phyloP scores from a whole-genome alignment of 257 asterid genomes.

The Leptodermis oblonga region DNA sequence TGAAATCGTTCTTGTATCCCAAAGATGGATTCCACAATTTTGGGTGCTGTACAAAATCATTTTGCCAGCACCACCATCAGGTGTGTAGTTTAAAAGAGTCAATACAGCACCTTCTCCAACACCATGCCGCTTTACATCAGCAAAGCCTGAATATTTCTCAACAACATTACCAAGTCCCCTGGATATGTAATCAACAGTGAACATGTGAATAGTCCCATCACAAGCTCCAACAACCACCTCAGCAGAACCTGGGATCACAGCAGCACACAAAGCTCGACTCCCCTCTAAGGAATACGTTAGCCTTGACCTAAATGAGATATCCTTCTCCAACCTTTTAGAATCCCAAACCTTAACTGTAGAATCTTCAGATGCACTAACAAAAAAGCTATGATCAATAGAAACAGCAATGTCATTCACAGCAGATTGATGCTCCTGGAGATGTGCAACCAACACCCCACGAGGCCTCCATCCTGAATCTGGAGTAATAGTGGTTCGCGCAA shows the following conservation, averaged over 20 bases:
- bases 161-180: slow-evolving; percentile 94
- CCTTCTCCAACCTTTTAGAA: slow-evolving; percentile 96
- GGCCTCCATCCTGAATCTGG: slow-evolving; percentile 99
- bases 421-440: slow-evolving; percentile 91
- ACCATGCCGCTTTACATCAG: slow-evolving; percentile 63
- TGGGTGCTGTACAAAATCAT: slow-evolving; percentile 84
- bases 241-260: slow-evolving; percentile 78
- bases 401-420: slow-evolving; percentile 91
- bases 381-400: slow-evolving; percentile 88
- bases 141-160: slow-evolving; percentile 90
- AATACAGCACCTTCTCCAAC: slow-evolving; percentile 83
- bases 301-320: slow-evolving; percentile 93
- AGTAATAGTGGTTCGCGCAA: slow-evolving; percentile 64
- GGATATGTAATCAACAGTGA: slow-evolving; percentile 86
- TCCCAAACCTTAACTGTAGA: slow-evolving; percentile 98
- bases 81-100: slow-evolving; percentile 76
- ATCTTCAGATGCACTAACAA: slow-evolving; percentile 98
- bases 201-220: slow-evolving; percentile 86
- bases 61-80: slow-evolving; percentile 64
- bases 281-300: slow-evolving; percentile 86
- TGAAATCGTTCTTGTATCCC: slow-evolving; percentile 77
- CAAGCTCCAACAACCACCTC: slow-evolving; percentile 90
- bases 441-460: slow-evolving; percentile 98
- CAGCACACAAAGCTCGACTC: slow-evolving; percentile 78
- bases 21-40: slow-evolving; percentile 82